Evolutionary conservation across 1,284 basidiomycete species (phyloP).

Genomic region (Testicularia cyperi): DNA sequence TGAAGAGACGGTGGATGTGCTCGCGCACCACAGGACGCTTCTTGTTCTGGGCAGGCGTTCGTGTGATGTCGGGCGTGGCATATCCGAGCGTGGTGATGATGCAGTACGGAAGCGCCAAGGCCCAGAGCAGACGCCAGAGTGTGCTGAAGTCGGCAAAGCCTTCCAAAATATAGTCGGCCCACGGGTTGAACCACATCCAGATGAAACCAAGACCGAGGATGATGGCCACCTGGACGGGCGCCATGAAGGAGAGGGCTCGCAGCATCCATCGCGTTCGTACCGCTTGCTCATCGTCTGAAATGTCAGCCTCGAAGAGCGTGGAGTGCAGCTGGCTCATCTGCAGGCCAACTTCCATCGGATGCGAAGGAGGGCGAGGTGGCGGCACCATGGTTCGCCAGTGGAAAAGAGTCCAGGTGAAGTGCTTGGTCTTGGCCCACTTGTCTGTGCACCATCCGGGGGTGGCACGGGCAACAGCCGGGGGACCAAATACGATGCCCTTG

Average conservation of each 20-base stretch:
- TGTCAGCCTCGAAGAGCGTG: constrained; percentile 60
- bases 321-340: constrained; percentile 61
- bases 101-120: constrained; percentile 60
- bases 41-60: constrained; percentile 56
- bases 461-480: constrained; percentile 19
- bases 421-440: constrained; percentile 26
- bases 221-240: constrained; percentile 57
- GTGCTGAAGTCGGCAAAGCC: constrained; percentile 59
- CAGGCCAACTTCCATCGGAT: constrained; percentile 61
- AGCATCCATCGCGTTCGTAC: constrained; percentile 59
- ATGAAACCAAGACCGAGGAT: constrained; percentile 59
- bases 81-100: constrained; percentile 60
- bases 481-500: constrained; percentile 9
- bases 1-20: constrained; percentile 61
- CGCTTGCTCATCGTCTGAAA: constrained; percentile 59
- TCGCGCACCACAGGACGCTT: constrained; percentile 61
- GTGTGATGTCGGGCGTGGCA: constrained; percentile 59
- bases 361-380: constrained; percentile 57
- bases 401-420: constrained; percentile 51
- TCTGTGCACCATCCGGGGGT: constrained; percentile 15
- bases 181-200: constrained; percentile 61
- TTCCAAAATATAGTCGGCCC: constrained; percentile 57
- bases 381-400: constrained; percentile 56
- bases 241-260: constrained; percentile 56
- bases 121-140: constrained; percentile 61